phyloP scores from a whole-genome alignment of 768 basidiomycete genomes.

The Leccinum boreale region DNA sequence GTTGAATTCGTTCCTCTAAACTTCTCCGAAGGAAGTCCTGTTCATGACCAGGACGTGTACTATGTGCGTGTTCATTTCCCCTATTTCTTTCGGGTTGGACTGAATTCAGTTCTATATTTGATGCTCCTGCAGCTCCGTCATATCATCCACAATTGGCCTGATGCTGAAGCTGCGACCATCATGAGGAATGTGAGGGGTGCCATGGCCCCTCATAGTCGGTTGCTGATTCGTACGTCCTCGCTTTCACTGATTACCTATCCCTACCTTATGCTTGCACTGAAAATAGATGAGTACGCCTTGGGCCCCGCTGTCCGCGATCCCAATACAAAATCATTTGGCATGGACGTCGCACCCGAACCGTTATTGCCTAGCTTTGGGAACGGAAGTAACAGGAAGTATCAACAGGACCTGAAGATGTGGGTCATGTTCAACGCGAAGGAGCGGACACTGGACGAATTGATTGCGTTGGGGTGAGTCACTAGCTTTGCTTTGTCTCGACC shows the following conservation, averaged over 20 bases:
- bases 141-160: slow-evolving; percentile 36
- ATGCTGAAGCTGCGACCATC: slow-evolving; percentile 30
- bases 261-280: not conserved
- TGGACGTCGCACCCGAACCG: slow-evolving; percentile 39
- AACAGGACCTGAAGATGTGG: slow-evolving; percentile 49
- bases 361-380: slow-evolving; percentile 47
- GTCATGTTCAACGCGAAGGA: slow-evolving; percentile 39
- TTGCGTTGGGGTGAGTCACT: slow-evolving; percentile 30
- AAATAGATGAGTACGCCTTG: slow-evolving; percentile 23
- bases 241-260: not conserved
- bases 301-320: slow-evolving; percentile 8
- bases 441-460: slow-evolving; percentile 40
- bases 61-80: not conserved
- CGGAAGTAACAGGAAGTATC: slow-evolving; percentile 38
- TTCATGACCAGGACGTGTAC: not conserved
- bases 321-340: slow-evolving; percentile 2
- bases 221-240: slow-evolving; percentile 32
- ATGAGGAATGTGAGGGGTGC: slow-evolving; percentile 27
- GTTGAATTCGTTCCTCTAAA: not conserved
- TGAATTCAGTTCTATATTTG: not conserved
- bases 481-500: not conserved
- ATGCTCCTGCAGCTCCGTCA: slow-evolving; percentile 19
- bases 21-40: not conserved
- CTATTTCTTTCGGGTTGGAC: not conserved
- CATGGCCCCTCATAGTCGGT: slow-evolving; percentile 27